Base-by-base conservation (phyloP, 139 green algal genomes). In the Chlorella sp. region DNA sequence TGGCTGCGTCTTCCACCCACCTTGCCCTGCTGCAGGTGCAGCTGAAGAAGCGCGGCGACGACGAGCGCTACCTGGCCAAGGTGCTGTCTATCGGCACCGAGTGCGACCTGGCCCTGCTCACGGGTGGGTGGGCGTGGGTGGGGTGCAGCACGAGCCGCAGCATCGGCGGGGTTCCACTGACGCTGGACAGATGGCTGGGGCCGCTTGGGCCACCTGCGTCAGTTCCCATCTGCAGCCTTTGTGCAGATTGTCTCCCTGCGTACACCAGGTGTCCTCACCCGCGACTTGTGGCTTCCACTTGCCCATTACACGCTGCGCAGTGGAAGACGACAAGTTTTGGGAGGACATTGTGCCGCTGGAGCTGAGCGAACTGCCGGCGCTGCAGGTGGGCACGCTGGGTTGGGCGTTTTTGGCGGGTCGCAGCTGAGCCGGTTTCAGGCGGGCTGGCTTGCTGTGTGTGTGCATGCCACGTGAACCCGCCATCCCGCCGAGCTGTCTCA, bases 241-340 rank as follows among this genome's bases (percentile, higher is more conserved):
- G n/a, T n/a, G n/a, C n/a, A n/a, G n/a, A n/a, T n/a, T n/a, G n/a
- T n/a, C n/a, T n/a, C n/a, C n/a, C n/a, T n/a, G n/a, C n/a, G n/a
- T n/a, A n/a, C n/a, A n/a, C n/a, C n/a, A n/a, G n/a, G n/a, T n/a
- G n/a, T n/a, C n/a, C n/a, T n/a, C n/a, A n/a, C n/a, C n/a, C n/a
- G n/a, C n/a, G n/a, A n/a, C n/a, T n/a, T n/a, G n/a, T n/a, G n/a
- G n/a, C n/a, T n/a, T 75, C 68, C 68, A 75, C 68, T 43, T 38
- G 11, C 51, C n/a, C n/a, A n/a, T n/a, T n/a, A n/a, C 51, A 20
- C 51, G 4, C 51, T 24, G 13, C 70, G 62, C 79, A 67, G 96
- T 99, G 67, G 93, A 97, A 17, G 95, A 99, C 85, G 86, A 92
- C 6, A 89, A 83, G 3, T 99, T 99, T 83, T 98, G 94, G 94